A percentile compares a stretch with the other conserved stretches of the same genome.
phyloP scores from a whole-genome alignment of 768 basidiomycete species.

The Russula lepida region DNA sequence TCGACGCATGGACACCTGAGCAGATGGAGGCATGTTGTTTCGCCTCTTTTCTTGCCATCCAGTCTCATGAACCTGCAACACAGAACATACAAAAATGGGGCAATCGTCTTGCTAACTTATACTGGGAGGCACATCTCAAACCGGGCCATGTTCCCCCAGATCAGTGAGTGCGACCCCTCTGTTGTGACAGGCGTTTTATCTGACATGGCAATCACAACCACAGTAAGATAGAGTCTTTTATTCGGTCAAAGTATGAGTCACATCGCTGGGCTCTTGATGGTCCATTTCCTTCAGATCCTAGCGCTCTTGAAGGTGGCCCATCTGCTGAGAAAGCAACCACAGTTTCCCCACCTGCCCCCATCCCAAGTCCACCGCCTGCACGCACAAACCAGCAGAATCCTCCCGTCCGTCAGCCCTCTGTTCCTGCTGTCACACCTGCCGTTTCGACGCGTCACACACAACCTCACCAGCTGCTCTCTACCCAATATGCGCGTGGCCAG shows the following conservation, averaged over 20 bases:
- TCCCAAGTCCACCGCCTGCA: constrained; percentile 19
- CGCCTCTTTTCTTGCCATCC: neutral
- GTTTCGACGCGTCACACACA: constrained; percentile 39
- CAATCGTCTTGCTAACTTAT: constrained; percentile 83
- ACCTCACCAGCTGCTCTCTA: constrained; percentile 48
- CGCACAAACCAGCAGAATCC: constrained; percentile 28
- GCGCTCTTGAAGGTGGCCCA: constrained; percentile 50
- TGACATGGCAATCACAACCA: neutral
- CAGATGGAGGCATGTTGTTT: constrained; percentile 72
- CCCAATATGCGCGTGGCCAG: constrained; percentile 14
- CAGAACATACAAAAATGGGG: constrained; percentile 92
- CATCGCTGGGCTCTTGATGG: constrained; percentile 91
- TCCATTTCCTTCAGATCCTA: constrained; percentile 74
- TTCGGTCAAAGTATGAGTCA: constrained; percentile 94
- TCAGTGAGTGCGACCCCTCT: constrained; percentile 51
- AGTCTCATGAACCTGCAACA: neutral
- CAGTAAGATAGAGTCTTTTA: constrained; percentile 97
- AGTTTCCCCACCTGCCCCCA: constrained; percentile 15
- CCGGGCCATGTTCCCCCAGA: constrained; percentile 87
- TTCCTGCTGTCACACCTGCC: constrained; percentile 22
- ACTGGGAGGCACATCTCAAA: constrained; percentile 96
- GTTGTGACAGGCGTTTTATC: neutral
- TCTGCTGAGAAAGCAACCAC: constrained; percentile 22
- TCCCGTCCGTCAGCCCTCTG: constrained; percentile 25
- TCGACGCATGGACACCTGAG: constrained; percentile 96